These are phyloP conservation scores for Euphorbia tirucalli DNA, from an alignment of 345 rosid species.

Conservation along the genomic window DNA sequence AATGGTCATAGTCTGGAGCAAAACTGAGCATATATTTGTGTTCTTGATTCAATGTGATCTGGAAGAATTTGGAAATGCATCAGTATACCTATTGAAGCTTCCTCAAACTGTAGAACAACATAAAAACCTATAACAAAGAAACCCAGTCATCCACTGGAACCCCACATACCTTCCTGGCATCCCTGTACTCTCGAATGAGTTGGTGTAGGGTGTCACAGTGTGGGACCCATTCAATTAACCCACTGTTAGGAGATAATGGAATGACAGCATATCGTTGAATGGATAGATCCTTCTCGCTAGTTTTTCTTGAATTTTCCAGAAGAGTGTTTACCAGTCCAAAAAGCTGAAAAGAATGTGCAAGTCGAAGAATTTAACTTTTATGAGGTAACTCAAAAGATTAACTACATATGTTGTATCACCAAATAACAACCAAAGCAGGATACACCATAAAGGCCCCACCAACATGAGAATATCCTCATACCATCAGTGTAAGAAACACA, in stretches of 20 bases:
- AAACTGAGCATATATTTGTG: slow-evolving; percentile 87
- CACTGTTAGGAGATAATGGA: slow-evolving; percentile 93
- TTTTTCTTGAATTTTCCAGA: slow-evolving; percentile 83
- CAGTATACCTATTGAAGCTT: slow-evolving; percentile 8
- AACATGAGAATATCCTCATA: slow-evolving; percentile 1
- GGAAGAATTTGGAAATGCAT: slow-evolving; percentile 33
- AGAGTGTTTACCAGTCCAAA: slow-evolving; percentile 92
- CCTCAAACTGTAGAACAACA: background rate
- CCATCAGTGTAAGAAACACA: background rate
- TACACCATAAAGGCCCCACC: background rate
- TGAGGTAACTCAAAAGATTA: background rate
- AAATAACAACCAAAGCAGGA: background rate
- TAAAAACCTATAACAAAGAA: background rate
- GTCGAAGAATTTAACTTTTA: background rate
- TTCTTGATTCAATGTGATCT: slow-evolving; percentile 92
- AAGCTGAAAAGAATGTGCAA: slow-evolving; percentile 52
- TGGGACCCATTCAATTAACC: slow-evolving; percentile 96
- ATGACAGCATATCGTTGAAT: slow-evolving; percentile 87
- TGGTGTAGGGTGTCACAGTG: slow-evolving; percentile 93
- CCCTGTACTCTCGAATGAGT: slow-evolving; percentile 90
- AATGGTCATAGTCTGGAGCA: slow-evolving; percentile 90
- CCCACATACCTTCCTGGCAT: slow-evolving; percentile 69
- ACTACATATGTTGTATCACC: background rate
- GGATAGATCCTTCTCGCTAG: slow-evolving; percentile 83
- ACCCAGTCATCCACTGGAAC: background rate